These are phyloP conservation scores for Alternaria gansuensis DNA, from an alignment of 2,329 filamentous ascomycete genomes.

Conservation along the genomic window DNA sequence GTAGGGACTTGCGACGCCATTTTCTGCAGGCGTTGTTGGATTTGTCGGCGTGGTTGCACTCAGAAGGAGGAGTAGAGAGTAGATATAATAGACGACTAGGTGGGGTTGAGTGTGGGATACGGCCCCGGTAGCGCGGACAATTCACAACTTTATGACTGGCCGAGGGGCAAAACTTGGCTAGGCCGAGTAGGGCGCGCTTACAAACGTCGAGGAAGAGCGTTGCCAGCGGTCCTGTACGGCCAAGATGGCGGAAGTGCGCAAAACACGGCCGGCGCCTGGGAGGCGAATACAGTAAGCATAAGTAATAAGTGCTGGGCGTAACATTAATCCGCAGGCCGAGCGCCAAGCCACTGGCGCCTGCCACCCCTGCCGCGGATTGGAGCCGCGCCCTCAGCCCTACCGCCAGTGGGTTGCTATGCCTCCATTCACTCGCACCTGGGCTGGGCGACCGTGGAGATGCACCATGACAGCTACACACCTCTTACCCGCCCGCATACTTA, in stretches of 20 bases:
- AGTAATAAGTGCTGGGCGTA: slow-evolving; percentile 10
- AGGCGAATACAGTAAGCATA: slow-evolving; percentile 21
- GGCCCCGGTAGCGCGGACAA: slow-evolving; percentile 14
- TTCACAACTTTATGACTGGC: slow-evolving; percentile 35
- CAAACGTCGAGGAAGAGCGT: slow-evolving; percentile 5
- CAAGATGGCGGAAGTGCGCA: slow-evolving; percentile 17
- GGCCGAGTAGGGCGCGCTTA: slow-evolving; percentile 18
- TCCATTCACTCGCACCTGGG: neutral
- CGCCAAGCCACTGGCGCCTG: slow-evolving; percentile 23
- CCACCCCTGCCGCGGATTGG: slow-evolving; percentile 30
- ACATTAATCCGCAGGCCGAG: slow-evolving; percentile 20
- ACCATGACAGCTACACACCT: slow-evolving; percentile 10
- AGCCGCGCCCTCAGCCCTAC: slow-evolving; percentile 27
- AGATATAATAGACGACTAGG: slow-evolving; percentile 35
- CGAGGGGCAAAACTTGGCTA: slow-evolving; percentile 31
- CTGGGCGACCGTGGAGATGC: neutral
- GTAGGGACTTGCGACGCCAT: slow-evolving; percentile 50
- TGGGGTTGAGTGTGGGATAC: slow-evolving; percentile 39
- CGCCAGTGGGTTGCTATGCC: neutral
- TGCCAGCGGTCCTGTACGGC: slow-evolving; percentile 14
- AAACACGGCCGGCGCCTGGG: slow-evolving; percentile 10
- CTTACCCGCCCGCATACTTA: slow-evolving; percentile 15
- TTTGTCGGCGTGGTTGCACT: slow-evolving; percentile 11
- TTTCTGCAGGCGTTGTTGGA: slow-evolving; percentile 21
- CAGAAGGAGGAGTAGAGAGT: slow-evolving; percentile 15